These are phyloP conservation scores for Aspergillus fumigatiaffinis DNA, from an alignment of 2,329 filamentous ascomycete species.

Conservation along the genomic window DNA sequence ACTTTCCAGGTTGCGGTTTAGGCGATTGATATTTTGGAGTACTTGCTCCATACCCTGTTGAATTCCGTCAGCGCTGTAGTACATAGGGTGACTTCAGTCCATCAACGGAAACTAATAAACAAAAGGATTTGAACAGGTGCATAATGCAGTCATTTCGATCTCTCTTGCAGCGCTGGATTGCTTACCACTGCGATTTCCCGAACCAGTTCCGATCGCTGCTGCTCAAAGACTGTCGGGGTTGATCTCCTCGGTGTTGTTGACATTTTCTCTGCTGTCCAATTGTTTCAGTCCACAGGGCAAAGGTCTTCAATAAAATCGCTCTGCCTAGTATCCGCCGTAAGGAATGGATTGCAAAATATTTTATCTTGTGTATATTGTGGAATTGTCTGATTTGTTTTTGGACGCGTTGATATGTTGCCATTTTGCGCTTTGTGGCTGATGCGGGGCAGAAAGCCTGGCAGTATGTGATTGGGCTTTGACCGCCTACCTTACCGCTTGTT, in stretches of 20 bases:
- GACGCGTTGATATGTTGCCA: not conserved
- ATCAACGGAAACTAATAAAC: not conserved
- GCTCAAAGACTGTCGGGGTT: constrained; percentile 38
- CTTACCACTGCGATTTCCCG: constrained; percentile 42
- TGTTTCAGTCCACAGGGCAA: not conserved
- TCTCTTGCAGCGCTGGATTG: not conserved
- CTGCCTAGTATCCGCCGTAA: not conserved
- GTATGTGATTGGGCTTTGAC: not conserved
- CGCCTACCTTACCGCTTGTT: not conserved
- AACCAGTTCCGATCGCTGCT: constrained; percentile 41
- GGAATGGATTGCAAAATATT: not conserved
- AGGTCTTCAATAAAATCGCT: not conserved
- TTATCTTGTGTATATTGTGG: not conserved
- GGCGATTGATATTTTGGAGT: constrained; percentile 89
- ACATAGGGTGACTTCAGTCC: not conserved
- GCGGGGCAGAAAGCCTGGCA: not conserved
- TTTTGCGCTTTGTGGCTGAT: not conserved
- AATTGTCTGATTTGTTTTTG: not conserved
- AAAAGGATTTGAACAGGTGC: not conserved
- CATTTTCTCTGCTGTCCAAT: not conserved
- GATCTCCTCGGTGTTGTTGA: constrained; percentile 16
- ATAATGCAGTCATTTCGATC: not conserved
- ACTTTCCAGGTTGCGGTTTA: constrained; percentile 88
- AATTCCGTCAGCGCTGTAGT: not conserved
- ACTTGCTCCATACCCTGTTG: constrained; percentile 73